Evolutionary conservation across 257 asterid genomes (phyloP).

Genomic region (Misopates orontium): DNA sequence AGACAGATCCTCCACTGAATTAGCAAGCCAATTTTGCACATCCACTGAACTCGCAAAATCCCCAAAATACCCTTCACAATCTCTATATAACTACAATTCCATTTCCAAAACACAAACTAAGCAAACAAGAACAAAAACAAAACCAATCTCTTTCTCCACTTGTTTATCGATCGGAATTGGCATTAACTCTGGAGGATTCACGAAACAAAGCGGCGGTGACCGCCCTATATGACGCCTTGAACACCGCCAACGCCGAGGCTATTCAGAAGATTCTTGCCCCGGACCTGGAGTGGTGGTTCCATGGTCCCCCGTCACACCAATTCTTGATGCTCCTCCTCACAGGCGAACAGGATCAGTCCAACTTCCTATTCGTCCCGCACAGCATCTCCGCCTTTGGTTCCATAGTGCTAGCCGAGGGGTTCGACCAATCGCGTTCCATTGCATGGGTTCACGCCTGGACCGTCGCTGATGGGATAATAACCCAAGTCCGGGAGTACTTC

Average conservation of each 20-base stretch:
- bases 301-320: constrained; percentile 97
- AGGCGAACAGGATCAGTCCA: constrained; percentile 50
- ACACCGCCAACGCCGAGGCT: constrained; percentile 58
- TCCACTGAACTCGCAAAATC: too few relatives aligned
- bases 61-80: too few relatives aligned
- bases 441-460: constrained; percentile 99
- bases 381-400: constrained; percentile 74
- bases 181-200: constrained; percentile 88
- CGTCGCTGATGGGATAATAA: constrained; percentile 88
- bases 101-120: too few relatives aligned
- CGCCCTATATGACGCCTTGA: constrained; percentile 99
- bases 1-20: too few relatives aligned
- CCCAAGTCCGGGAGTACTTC: constrained; percentile 93
- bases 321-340: constrained; percentile 95
- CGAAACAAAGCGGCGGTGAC: constrained; percentile 82
- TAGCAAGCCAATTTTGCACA: too few relatives aligned
- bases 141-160: too few relatives aligned
- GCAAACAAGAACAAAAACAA: too few relatives aligned
- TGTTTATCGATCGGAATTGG: too few relatives aligned
- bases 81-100: too few relatives aligned
- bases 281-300: constrained; percentile 99
- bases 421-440: constrained; percentile 55
- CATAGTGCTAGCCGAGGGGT: constrained; percentile 84
- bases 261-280: constrained; percentile 80
- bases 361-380: constrained; percentile 67